Evolutionary conservation across 768 basidiomycete genomes (phyloP).

Genomic region (Tylopilus sp.): DNA sequence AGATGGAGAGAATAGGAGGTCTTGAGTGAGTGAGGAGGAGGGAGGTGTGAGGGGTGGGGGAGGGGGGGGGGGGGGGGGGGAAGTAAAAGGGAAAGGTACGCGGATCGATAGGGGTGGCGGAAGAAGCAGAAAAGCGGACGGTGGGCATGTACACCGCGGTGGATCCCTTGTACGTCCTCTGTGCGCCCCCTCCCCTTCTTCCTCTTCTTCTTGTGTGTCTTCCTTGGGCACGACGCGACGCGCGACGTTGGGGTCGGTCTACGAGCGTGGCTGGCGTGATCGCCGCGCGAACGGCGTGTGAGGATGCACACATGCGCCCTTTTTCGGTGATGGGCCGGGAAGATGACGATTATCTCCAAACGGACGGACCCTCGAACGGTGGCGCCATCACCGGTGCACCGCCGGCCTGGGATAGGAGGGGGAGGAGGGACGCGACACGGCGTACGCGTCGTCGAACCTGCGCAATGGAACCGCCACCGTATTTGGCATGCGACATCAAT

Average conservation of each 20-base stretch:
- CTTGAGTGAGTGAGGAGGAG: no score
- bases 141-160: no score
- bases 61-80: no score
- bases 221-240: background rate
- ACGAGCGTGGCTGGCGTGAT: background rate
- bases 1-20: no score
- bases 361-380: background rate
- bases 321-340: background rate
- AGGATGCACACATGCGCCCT: background rate
- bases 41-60: no score
- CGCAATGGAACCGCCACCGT: background rate
- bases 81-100: no score
- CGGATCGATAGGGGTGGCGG: no score
- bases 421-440: background rate
- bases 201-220: background rate
- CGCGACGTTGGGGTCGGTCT: background rate
- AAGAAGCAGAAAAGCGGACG: no score
- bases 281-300: conserved; percentile 4
- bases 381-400: background rate
- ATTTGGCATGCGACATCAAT: background rate
- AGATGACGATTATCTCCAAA: background rate
- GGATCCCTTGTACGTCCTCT: no score
- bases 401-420: no score
- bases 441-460: background rate
- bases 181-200: no score